Evolutionary conservation across 2,329 filamentous ascomycete genomes (phyloP), one percentile per base, ranked within the genome.

Genomic region (Colletotrichum sp.): DNA sequence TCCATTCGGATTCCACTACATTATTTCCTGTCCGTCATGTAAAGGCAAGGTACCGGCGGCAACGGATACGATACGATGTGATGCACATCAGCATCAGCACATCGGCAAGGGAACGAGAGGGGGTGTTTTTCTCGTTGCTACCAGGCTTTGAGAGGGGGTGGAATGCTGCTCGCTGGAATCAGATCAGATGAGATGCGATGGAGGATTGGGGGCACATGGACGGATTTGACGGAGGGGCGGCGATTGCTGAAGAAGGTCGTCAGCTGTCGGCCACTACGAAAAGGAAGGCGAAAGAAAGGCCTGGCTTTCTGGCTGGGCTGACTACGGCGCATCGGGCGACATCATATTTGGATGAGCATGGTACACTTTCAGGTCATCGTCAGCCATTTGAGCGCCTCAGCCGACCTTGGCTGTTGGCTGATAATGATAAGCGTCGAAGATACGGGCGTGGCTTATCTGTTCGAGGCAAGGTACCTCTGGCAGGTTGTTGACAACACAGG

Each of bases 1-100:
- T 73, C 71, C 55, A 69, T 63, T 55, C 6, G 55, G 64, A 73
- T 73, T 52, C 65, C 71, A 63, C 71, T 26, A 73, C 64, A 73
- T 62, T 52, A 32, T 60, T 62, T 63, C 28, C 55, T 55, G 30
- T 62, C 52, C 28, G 67, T 36, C 71, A 62, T 28, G 28, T 24
- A 15, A 13, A 55, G 28, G 44, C 67, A 55, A 66, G 60, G 60
- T 65, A 65, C 72, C 60, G 24, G 34, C 30, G 30, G n/a, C 32
- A 24, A 28, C 52, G 49, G 72, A 67, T 72, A 57, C 32, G 69
- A 70, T 26, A 52, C 26, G 68, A 60, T 39, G 62, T 24, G 60
- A 72, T 75, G 69, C 68, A 62, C 63, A 59, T 52, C 69, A 64
- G 57, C 59, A 60, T 69, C 21, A 63, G 64, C 64, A 55, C 30